phyloP scores from a whole-genome alignment of 352 stramenopile genomes.

The Globisporangium paddicum region DNA sequence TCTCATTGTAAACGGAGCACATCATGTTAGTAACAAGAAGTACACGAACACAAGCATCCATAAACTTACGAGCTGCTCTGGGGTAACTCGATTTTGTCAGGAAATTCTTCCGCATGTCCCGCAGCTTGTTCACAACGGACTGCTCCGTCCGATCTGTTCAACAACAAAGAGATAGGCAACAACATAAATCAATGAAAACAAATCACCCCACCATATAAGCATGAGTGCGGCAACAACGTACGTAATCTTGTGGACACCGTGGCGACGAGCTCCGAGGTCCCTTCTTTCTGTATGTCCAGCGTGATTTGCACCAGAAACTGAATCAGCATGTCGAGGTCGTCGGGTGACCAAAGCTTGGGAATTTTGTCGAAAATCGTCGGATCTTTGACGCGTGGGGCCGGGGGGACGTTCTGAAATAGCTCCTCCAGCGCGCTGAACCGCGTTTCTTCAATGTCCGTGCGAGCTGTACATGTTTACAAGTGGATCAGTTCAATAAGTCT shows the following conservation, averaged over 20 bases:
- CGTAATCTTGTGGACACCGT: slow-evolving; percentile 24
- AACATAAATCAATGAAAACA: background rate
- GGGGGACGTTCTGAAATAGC: slow-evolving; percentile 48
- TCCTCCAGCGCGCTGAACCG: slow-evolving; percentile 37
- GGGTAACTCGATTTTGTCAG: slow-evolving; percentile 29
- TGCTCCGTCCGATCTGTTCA: slow-evolving; percentile 38
- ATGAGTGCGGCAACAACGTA: slow-evolving; percentile 3
- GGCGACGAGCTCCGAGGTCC: slow-evolving; percentile 32
- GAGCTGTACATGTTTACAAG: slow-evolving; percentile 7
- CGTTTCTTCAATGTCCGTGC: slow-evolving; percentile 16
- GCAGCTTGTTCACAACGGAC: slow-evolving; percentile 56
- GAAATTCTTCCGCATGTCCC: slow-evolving; percentile 48
- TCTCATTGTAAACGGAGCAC: slow-evolving; percentile 1
- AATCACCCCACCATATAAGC: background rate
- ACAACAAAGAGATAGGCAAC: background rate
- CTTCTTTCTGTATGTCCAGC: slow-evolving; percentile 44
- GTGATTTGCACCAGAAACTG: slow-evolving; percentile 61
- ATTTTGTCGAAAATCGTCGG: slow-evolving; percentile 21
- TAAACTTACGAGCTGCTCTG: slow-evolving; percentile 43
- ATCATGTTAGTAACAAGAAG: background rate
- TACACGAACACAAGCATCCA: background rate
- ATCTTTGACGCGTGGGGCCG: slow-evolving; percentile 20
- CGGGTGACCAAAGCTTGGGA: slow-evolving; percentile 47
- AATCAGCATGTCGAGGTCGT: slow-evolving; percentile 52
- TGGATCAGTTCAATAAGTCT: background rate